Conservation (phyloP, 2,329 filamentous ascomycete species). For the Aspergillus sp. region DNA sequence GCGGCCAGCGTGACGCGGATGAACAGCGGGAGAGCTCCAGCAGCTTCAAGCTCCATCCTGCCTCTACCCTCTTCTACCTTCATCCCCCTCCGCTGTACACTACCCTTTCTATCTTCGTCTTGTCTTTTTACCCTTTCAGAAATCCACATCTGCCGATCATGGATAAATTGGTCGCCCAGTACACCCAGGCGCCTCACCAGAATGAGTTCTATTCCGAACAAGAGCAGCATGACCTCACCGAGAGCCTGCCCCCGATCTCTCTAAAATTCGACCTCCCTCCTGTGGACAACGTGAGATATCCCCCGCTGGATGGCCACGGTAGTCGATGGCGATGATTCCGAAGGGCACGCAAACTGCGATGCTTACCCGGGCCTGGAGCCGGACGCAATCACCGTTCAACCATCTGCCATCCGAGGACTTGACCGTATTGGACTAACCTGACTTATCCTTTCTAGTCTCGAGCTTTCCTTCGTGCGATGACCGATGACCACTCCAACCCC, state of each 20-base stretch:
- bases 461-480: conserved; percentile 92
- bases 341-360: neutral
- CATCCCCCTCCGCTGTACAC: conserved; percentile 2
- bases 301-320: neutral
- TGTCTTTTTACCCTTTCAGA: neutral
- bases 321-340: conserved; percentile 4
- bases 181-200: conserved; percentile 75
- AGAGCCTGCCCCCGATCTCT: conserved; percentile 72
- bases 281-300: conserved; percentile 72
- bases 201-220: conserved; percentile 71
- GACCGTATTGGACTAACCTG: conserved; percentile 10
- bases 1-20: conserved; percentile 17
- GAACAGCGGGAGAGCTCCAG: conserved; percentile 17
- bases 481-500: conserved; percentile 95
- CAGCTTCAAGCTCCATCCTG: conserved; percentile 15
- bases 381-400: neutral
- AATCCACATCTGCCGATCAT: conserved; percentile 51
- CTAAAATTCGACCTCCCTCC: conserved; percentile 95
- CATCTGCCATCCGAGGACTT: neutral
- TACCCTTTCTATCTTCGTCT: neutral
- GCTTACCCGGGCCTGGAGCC: neutral
- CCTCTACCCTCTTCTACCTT: conserved; percentile 7
- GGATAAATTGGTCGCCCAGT: conserved; percentile 91
- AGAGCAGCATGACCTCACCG: conserved; percentile 71
- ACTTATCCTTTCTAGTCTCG: conserved; percentile 61